These are phyloP conservation scores for Nannochloropsis salina DNA, from an alignment of 108 stramenopile species.

Conservation along the genomic window DNA sequence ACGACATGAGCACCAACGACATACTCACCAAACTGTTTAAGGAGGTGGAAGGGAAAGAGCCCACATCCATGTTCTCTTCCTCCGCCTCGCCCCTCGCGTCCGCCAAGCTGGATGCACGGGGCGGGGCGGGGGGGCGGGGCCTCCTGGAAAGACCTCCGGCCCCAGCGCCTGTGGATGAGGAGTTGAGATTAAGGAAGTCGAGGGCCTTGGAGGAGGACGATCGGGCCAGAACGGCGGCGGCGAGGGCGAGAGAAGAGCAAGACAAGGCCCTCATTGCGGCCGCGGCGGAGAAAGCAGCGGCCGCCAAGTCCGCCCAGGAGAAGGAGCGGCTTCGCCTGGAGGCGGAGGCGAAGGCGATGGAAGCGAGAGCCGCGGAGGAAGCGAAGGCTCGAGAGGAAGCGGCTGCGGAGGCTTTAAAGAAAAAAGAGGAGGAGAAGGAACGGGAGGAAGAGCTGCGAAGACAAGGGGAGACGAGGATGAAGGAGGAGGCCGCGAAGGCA, in stretches of 20 bases:
- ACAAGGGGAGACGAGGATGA: neutral
- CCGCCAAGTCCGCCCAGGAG: neutral
- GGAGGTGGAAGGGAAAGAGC: slow-evolving; percentile 6
- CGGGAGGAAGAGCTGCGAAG: neutral
- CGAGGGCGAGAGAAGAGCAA: neutral
- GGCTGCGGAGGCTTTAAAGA: neutral
- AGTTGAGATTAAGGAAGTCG: neutral
- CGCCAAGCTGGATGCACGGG: neutral
- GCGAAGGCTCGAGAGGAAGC: neutral
- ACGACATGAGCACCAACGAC: slow-evolving; percentile 17
- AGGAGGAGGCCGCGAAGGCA: neutral
- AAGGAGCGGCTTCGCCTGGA: neutral
- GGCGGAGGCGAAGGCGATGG: neutral
- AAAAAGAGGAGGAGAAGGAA: neutral
- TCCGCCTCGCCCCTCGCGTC: slow-evolving; percentile 7
- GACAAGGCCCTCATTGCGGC: neutral
- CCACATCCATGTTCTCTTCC: neutral
- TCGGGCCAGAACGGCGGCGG: neutral
- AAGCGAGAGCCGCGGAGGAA: neutral
- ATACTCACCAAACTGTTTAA: neutral
- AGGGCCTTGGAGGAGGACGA: neutral
- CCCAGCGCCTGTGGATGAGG: neutral
- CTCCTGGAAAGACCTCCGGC: neutral
- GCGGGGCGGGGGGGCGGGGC: slow-evolving; percentile 14
- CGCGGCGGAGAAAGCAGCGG: neutral